phyloP scores from a whole-genome alignment of 139 green algal species.

The Trebouxia sp. region DNA sequence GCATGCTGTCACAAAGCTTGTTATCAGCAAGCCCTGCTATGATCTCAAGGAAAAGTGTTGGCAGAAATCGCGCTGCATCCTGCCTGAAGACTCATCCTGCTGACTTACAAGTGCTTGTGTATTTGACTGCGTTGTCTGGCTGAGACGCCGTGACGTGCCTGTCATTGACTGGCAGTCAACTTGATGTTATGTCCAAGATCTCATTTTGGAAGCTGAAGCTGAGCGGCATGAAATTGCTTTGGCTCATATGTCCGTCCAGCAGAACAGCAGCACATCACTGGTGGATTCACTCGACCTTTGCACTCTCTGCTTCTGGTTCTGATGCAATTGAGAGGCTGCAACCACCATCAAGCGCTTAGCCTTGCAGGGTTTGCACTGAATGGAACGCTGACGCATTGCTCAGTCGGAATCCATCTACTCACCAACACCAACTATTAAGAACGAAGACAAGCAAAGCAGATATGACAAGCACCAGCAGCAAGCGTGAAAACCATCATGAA shows the following conservation, averaged over 20 bases:
- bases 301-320: constrained; percentile 19
- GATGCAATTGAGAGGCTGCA: constrained; percentile 1
- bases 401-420: too few species aligned
- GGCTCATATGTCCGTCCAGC: background rate
- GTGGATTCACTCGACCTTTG: background rate
- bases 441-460: background rate
- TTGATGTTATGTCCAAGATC: background rate
- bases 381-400: too few species aligned
- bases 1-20: background rate
- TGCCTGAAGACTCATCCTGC: background rate
- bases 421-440: too few species aligned
- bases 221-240: too few species aligned
- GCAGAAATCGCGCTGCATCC: background rate
- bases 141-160: background rate
- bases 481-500: too few species aligned
- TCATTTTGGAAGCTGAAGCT: background rate
- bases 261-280: background rate
- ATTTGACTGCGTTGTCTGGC: background rate
- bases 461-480: too few species aligned
- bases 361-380: too few species aligned
- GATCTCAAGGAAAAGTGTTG: background rate
- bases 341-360: background rate
- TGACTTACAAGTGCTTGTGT: background rate
- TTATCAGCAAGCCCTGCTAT: too few species aligned
- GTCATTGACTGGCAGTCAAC: background rate